phyloP scores from a whole-genome alignment of 495 filamentous ascomycete genomes.

The Aspergillus diversus region DNA sequence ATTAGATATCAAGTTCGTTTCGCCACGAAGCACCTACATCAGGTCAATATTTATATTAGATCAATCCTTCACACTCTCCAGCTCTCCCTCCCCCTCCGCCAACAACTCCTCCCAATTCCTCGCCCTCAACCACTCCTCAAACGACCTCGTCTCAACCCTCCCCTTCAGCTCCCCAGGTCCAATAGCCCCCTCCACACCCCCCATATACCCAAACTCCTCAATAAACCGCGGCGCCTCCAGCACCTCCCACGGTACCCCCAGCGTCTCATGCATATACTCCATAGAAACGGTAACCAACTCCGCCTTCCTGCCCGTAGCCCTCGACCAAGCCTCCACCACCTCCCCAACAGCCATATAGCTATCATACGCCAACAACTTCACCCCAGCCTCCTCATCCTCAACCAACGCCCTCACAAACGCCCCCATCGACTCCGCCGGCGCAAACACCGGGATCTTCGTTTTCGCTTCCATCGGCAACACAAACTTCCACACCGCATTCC shows the following conservation, averaged over 20 bases:
- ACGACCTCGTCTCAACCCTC: slow-evolving; percentile 29
- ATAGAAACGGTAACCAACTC: slow-evolving; percentile 30
- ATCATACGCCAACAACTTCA: slow-evolving; percentile 48
- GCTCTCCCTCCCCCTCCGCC: slow-evolving; percentile 4
- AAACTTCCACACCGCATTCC: slow-evolving; percentile 30
- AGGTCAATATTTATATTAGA: not conserved
- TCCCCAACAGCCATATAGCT: slow-evolving; percentile 36
- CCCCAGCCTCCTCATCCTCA: slow-evolving; percentile 35
- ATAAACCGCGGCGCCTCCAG: slow-evolving; percentile 38
- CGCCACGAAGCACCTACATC: too few species aligned
- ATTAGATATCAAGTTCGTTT: too few species aligned
- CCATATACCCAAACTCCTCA: slow-evolving; percentile 46
- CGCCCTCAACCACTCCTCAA: slow-evolving; percentile 37
- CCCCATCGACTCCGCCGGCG: slow-evolving; percentile 41
- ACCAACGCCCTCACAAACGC: slow-evolving; percentile 47
- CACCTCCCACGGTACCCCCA: slow-evolving; percentile 42
- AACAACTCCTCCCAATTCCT: slow-evolving; percentile 18
- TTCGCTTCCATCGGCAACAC: slow-evolving; percentile 30
- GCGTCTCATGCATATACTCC: slow-evolving; percentile 36
- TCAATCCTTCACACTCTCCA: slow-evolving; percentile 10
- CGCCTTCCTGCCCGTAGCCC: slow-evolving; percentile 35
- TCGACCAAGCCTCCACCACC: slow-evolving; percentile 36
- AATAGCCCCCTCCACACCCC: slow-evolving; percentile 37
- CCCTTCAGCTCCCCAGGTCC: slow-evolving; percentile 38
- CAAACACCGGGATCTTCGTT: slow-evolving; percentile 41